Percentiles rank a stretch among this genome's conserved stretches.
phyloP scores from a whole-genome alignment of 495 filamentous ascomycete species.

The Aspergillus diversus region DNA sequence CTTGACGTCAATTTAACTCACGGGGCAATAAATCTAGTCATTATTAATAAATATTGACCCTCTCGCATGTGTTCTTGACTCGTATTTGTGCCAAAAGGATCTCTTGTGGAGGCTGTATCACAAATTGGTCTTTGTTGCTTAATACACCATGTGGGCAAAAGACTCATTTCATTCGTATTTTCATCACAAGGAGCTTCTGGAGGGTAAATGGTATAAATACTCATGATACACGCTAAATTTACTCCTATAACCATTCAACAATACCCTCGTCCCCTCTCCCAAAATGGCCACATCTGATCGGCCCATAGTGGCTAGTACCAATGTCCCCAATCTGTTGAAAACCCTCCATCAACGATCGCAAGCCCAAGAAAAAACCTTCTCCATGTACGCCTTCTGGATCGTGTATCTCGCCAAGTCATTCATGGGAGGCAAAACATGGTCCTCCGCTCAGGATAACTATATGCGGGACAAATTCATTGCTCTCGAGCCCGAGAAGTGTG shows the following conservation, averaged over 20 bases:
- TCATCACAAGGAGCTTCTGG: not conserved
- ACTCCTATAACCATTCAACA: not conserved
- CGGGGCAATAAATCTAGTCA: not conserved
- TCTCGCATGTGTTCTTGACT: not conserved
- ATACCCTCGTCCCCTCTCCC: not conserved
- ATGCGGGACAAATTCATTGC: conserved; percentile 60
- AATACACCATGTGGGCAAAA: not conserved
- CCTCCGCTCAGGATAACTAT: conserved; percentile 26
- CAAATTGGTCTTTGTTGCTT: not conserved
- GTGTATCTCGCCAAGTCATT: not conserved
- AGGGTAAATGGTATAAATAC: not conserved
- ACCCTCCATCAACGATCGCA: not conserved
- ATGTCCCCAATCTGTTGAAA: not conserved
- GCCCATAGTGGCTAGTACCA: conserved; percentile 1
- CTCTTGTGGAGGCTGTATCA: not conserved
- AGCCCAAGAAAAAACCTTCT: not conserved
- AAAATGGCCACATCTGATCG: not conserved
- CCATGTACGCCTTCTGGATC: conserved; percentile 3
- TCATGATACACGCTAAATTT: not conserved
- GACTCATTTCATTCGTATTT: not conserved
- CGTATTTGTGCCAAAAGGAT: not conserved
- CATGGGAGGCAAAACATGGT: not conserved
- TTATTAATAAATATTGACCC: not conserved
- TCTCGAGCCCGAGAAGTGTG: conserved; percentile 57
- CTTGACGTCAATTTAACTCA: not conserved